Evolutionary conservation across 2,329 filamentous ascomycete genomes (phyloP), one percentile per base, ranked within the genome.

Genomic region (Corinectria fuckeliana): DNA sequence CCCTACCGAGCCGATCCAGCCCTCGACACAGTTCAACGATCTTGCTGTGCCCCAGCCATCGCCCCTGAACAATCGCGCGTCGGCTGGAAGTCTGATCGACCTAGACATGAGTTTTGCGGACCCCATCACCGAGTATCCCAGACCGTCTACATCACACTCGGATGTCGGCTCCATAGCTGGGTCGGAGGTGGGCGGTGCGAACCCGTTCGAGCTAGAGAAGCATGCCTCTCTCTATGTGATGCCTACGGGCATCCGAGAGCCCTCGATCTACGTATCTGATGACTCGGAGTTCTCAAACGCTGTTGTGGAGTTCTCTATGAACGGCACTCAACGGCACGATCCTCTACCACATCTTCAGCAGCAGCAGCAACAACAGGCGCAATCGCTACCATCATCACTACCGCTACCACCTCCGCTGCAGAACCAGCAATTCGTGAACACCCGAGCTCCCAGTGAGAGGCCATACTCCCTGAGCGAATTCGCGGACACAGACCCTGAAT

Each of bases 151-250:
- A 0, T 85, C 85, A 10, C 82, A 87, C 69, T 88, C 86, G 1
- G 85, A 87, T 60, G 82, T 79, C 11, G 81, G 72, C 2, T 86
- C 84, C 1, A 76, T 87, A 10, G 79, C 80, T 7, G 85, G 85
- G 50, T 86, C 85, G 1, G 83, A 87, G 56, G 72, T 83, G 28
- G 81, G 83, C 23, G 78, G 80, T 11, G 80, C 78, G 2, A 85
- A 86, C 64, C 85, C 86, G 0, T 89, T 89, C 57, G 85, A 88
- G 54, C 77, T 89, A 3, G 87, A 89, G 70, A 81, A 83, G n/a
- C 86, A 88, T 64, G 78, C 84, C 1, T 87, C 85, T 1, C 74
- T 87, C 1, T 85, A 86, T 61, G 76, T 76, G 11, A 69, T 73
- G 65, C 72, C 77, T 4, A 68, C 74, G 4, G 72, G 74, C 0